Base-by-base conservation (phyloP, 805 yeast genomes). In the Huiozyma sinensis region DNA sequence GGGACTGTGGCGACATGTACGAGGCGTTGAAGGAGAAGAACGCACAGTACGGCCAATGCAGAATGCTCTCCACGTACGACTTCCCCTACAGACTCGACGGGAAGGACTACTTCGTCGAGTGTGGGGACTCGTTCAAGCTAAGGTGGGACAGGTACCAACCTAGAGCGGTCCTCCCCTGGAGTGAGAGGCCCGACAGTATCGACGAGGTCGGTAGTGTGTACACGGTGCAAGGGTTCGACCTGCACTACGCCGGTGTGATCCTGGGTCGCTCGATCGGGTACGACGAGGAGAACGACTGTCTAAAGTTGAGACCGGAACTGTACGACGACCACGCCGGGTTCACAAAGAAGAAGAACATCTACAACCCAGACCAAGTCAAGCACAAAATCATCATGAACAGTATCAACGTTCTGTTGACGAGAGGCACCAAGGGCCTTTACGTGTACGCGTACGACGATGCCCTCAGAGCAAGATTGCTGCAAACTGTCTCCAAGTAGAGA, bases 151-250 rank as follows among this genome's bases (percentile, higher is more conserved):
- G 73, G 40, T 70, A 70, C 45, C 49, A 65, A 1, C 75, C 75
- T 6, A 56, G 63, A 11, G 62, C 61, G 7, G 51, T 57, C 4
- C 51, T 58, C 2, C 75, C 75, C 11, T 71, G 75, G 75, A 65
- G 71, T 43, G 75, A 70, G 49, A 50, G 74, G 34, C 56, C 57
- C 0, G 73, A 70, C 38, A 68, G 72, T 1, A 67, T 70, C 36
- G 70, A 69, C 30, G 74, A 70, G 50, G 73, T 70, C 36, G 75
- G 75, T 0, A 67, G 72, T 17, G 75, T 70, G 4, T 71, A 71
- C 43, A 70, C 75, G 0, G 57, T 71, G 17, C 75, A 70, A 53
- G 75, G 75, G 1, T 71, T 70, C 49, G 75, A 71, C 51, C 50
- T 71, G 44, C 70, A 70, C 48, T 71, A 67, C 49, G 72, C 73